phyloP scores from a whole-genome alignment of 1,284 basidiomycete species.

The Sutorius eximius region DNA sequence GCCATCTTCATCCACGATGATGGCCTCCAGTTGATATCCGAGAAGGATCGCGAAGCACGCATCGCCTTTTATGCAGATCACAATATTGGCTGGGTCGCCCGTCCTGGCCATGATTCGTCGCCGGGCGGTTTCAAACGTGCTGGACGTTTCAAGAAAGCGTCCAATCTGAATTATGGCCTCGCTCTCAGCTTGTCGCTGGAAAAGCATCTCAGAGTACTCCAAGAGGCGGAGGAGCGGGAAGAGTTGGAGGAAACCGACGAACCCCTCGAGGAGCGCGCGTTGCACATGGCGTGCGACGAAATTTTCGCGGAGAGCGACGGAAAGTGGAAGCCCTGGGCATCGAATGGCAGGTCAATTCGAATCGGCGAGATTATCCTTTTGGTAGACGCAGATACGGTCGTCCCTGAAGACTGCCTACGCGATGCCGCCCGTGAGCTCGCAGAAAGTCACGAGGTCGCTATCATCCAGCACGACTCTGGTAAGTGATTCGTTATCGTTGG shows the following conservation, averaged over 20 bases:
- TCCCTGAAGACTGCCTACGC: slow-evolving; percentile 82
- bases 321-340: slow-evolving; percentile 68
- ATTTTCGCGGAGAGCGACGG: slow-evolving; percentile 54
- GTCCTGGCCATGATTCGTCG: slow-evolving; percentile 54
- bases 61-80: slow-evolving; percentile 78
- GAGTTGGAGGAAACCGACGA: slow-evolving; percentile 36
- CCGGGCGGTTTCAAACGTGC: slow-evolving; percentile 68
- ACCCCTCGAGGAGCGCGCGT: slow-evolving; percentile 64
- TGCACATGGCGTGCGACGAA: slow-evolving; percentile 69
- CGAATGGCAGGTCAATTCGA: slow-evolving; percentile 56
- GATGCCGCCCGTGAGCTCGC: slow-evolving; percentile 81
- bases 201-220: slow-evolving; percentile 59
- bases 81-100: slow-evolving; percentile 83
- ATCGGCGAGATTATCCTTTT: slow-evolving; percentile 70
- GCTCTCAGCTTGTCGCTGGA: slow-evolving; percentile 62
- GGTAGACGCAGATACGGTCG: slow-evolving; percentile 80
- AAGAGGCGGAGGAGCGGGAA: slow-evolving; percentile 41
- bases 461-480: slow-evolving; percentile 83
- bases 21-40: slow-evolving; percentile 62
- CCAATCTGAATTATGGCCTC: slow-evolving; percentile 85
- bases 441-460: slow-evolving; percentile 66
- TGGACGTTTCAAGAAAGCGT: slow-evolving; percentile 88
- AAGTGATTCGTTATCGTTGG: slow-evolving; percentile 1
- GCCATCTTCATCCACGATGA: slow-evolving; percentile 79
- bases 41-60: slow-evolving; percentile 63